Percentiles rank a stretch among this genome's conserved stretches.
These are phyloP conservation scores for Talaromyces sp. DNA, from an alignment of 2,329 filamentous ascomycete genomes.

Conservation along the genomic window DNA sequence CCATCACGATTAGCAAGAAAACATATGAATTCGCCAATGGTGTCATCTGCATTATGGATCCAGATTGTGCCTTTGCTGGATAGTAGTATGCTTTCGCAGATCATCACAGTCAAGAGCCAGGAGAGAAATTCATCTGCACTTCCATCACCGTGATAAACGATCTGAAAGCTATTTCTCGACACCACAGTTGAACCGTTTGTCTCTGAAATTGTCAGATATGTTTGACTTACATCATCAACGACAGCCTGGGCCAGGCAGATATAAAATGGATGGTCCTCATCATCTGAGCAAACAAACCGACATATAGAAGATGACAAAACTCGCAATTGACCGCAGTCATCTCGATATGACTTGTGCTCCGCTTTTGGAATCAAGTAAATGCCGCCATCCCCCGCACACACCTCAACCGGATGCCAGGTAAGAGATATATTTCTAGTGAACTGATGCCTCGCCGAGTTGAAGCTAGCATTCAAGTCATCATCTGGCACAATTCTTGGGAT, in stretches of 20 bases:
- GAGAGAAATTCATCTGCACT: neutral
- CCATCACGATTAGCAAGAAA: neutral
- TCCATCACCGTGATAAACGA: neutral
- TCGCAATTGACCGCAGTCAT: neutral
- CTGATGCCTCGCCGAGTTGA: slow-evolving; percentile 1
- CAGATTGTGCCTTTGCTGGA: neutral
- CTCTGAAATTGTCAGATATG: neutral
- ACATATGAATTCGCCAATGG: neutral
- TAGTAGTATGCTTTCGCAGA: neutral
- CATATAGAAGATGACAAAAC: slow-evolving; percentile 4
- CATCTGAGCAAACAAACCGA: slow-evolving; percentile 1
- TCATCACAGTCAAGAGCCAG: neutral
- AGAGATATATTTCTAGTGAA: slow-evolving; percentile 8
- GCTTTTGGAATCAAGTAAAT: neutral
- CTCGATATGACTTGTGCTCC: neutral
- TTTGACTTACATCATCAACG: neutral
- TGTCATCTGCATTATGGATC: slow-evolving; percentile 6
- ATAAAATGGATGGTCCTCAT: neutral
- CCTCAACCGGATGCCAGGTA: neutral
- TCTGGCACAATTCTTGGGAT: slow-evolving; percentile 28
- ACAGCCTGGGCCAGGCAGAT: neutral
- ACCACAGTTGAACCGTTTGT: neutral
- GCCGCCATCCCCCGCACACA: neutral
- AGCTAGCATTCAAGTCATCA: neutral
- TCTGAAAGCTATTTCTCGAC: neutral